Evolutionary conservation across 129 eudicot species (phyloP).

Genomic region (Pittosporum tobira): DNA sequence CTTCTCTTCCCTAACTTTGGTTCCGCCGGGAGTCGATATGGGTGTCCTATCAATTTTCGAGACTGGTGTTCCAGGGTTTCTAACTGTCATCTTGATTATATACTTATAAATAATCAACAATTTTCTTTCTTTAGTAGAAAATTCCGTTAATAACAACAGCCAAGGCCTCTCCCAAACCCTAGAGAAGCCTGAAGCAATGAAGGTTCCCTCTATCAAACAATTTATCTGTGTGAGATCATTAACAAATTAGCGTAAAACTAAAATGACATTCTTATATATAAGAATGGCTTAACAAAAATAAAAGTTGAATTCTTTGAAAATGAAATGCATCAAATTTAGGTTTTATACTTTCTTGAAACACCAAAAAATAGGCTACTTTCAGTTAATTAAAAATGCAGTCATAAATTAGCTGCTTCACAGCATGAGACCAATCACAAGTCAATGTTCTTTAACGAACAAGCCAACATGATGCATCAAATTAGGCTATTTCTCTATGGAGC

Average conservation of each 20-base stretch:
- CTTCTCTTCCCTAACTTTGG: slow-evolving; percentile 71
- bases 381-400: no score
- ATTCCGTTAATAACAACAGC: not conserved
- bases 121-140: no score
- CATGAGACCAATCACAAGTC: no score
- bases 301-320: no score
- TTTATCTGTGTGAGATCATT: not conserved
- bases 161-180: slow-evolving; percentile 1
- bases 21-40: slow-evolving; percentile 73
- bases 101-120: no score
- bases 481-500: no score
- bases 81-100: slow-evolving; percentile 43
- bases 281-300: not conserved
- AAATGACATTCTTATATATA: not conserved
- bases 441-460: no score
- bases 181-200: slow-evolving; percentile 9
- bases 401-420: no score
- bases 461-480: no score
- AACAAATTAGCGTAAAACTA: not conserved
- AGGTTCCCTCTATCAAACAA: not conserved
- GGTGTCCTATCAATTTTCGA: slow-evolving; percentile 71
- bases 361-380: no score
- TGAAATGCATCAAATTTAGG: no score
- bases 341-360: no score
- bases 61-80: slow-evolving; percentile 63